These are phyloP conservation scores for Suillus brevipes DNA, from an alignment of 768 basidiomycete genomes.

Conservation along the genomic window DNA sequence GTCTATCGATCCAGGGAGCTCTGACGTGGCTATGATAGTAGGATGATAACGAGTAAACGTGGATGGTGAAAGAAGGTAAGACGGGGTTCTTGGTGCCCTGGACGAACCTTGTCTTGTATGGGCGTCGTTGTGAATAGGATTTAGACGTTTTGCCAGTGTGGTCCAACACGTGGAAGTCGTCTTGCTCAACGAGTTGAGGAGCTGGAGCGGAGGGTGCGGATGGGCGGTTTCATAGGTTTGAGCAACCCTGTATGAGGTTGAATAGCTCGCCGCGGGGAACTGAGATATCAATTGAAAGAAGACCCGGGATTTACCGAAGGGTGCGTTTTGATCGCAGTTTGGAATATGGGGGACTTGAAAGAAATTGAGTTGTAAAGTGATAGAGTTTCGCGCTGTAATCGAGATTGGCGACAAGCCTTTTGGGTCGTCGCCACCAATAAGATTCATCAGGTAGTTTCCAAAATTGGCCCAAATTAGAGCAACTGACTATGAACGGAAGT, in stretches of 20 bases:
- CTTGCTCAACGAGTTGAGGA: slow-evolving; percentile 7
- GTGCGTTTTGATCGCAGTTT: slow-evolving; percentile 6
- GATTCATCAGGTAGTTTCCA: slow-evolving; percentile 32
- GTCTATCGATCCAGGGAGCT: background rate
- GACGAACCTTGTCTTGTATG: too few species aligned
- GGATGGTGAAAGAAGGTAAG: slow-evolving; percentile 3
- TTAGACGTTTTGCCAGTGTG: slow-evolving; percentile 29
- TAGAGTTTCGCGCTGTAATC: slow-evolving; percentile 48
- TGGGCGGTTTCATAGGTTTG: background rate
- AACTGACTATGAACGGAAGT: slow-evolving; percentile 18
- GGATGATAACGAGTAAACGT: slow-evolving; percentile 25
- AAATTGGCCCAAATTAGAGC: slow-evolving; percentile 29
- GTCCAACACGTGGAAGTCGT: slow-evolving; percentile 6
- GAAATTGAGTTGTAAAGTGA: slow-evolving; percentile 53
- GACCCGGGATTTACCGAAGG: slow-evolving; percentile 3
- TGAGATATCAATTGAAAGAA: slow-evolving; percentile 10
- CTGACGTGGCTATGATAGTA: slow-evolving; percentile 5
- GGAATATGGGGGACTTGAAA: slow-evolving; percentile 19
- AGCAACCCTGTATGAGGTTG: slow-evolving; percentile 10
- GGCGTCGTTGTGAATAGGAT: background rate
- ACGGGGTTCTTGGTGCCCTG: slow-evolving; percentile 9
- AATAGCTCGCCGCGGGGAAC: slow-evolving; percentile 15
- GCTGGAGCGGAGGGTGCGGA: background rate
- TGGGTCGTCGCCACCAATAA: slow-evolving; percentile 40
- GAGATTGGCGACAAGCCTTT: slow-evolving; percentile 45